Percentiles rank a stretch among this genome's conserved stretches.
phyloP scores from a whole-genome alignment of 257 asterid genomes.

The Solanum lycopersicoides region DNA sequence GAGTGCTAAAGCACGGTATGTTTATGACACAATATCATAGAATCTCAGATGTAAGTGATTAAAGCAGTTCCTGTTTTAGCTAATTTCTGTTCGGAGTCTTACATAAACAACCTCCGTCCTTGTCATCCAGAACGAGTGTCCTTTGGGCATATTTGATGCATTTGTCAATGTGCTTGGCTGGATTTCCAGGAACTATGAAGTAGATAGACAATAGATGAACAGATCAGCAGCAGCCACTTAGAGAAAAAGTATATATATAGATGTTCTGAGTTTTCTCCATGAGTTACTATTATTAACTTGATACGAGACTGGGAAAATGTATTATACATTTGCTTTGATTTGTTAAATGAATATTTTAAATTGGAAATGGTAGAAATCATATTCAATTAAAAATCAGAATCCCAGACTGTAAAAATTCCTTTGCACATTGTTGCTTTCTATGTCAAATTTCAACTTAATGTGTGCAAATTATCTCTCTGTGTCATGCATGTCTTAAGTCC shows the following conservation, averaged over 20 bases:
- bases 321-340: not conserved
- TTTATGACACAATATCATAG: too few relatives aligned
- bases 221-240: not conserved
- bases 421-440: not conserved
- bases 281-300: not conserved
- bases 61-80: too few relatives aligned
- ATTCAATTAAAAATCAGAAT: not conserved
- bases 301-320: not conserved
- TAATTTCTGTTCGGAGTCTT: too few relatives aligned
- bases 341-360: not conserved
- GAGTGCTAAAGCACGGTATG: too few relatives aligned
- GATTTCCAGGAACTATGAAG: slow-evolving; percentile 7
- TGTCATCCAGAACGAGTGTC: too few relatives aligned
- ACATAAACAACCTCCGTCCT: too few relatives aligned
- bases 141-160: too few relatives aligned
- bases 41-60: too few relatives aligned
- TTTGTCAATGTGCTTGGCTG: not conserved
- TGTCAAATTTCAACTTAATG: not conserved
- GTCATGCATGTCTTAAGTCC: too few relatives aligned
- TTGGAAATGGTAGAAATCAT: not conserved
- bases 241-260: not conserved
- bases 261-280: not conserved
- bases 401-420: not conserved
- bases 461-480: not conserved
- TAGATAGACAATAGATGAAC: slow-evolving; percentile 2